Evolutionary conservation across 176 grass and related monocot species (phyloP), one percentile per base, ranked within the genome.

Genomic region (Avena atlantica): DNA sequence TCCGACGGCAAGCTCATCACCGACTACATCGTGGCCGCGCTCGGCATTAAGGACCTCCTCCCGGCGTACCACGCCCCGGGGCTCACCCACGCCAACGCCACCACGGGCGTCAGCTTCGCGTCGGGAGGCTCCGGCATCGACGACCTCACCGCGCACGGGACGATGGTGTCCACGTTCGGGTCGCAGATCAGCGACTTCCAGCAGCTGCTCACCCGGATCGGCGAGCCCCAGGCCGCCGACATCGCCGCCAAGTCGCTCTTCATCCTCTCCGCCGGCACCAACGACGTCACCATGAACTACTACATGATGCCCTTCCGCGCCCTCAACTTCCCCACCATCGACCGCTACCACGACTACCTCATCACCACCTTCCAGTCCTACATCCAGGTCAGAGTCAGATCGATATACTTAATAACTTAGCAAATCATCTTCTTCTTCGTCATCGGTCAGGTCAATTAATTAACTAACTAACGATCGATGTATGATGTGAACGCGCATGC

Each of bases 51-150:
- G 77, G 89, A 84, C 21, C 73, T 85, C 27, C 89, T 96, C 0
- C 94, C 94, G 2, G 53, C 91, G 84, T 88, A 84, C 85, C 78
- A 81, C 70, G 60, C 62, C 76, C 0, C 3, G 29, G 58, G 37
- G 9, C 53, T 92, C 74, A 75, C 75, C 76, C 17, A 50, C 13
- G 73, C 65, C 61, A 86, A 92, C 37, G 61, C 70, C 21, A 0
- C 86, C 88, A 88, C 91, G 9, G 94, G 94, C 19, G 92, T 61
- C 42, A 90, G 88, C 88, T 96, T 94, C 86, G 94, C 92, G 17
- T 97, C 94, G 20, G 94, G 81, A 0, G 94, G 89, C 0, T 90
- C 92, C 21, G 94, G 94, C 63, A 29, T 97, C 69, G 92, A 97
- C 79, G 94, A 94, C 31, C 9, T 88, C 12, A 97, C 92, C 59